Base-by-base conservation (phyloP, 768 basidiomycete genomes). In the Tricholoma sp. region DNA sequence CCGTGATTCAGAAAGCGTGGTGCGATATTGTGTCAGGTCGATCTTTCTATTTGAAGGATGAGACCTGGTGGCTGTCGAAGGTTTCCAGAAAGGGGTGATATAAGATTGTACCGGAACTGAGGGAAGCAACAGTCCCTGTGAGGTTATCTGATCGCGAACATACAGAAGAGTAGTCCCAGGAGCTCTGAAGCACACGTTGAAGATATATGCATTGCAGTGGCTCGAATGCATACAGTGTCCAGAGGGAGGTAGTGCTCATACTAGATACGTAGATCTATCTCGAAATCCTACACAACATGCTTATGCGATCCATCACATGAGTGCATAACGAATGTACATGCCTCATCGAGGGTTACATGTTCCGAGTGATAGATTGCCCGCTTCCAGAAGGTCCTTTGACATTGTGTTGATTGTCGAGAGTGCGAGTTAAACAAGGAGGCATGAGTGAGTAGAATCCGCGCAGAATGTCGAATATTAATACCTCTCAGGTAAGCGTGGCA, bases 381-480 rank as follows among this genome's bases (percentile, higher is more conserved):
- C 69, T 91, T 91, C 88, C 88, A 91, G 65, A 90, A 92, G 2
- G 66, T 57, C 49, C 72, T 72, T 58, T 87, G 88, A 59, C 86
- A 89, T 59, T 80, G 74, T 15, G 61, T 58, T 0, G 89, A 85
- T 28, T 63, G 61, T 51, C 68, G 61, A 39, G 88, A 78, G 63
- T 88, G 86, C 6, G 68, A 58, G 61, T 78, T 76, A 7, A 78
- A 62, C 15, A 90, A 70, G 78, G 71, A 8, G 82, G 74, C 31
- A 69, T 65, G 31, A 89, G 75, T 18, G 80, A 71, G 24, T 80
- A 79, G 63, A 84, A 89, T 53, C 69, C 73, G 24, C 74, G 75
- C 51, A 86, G 66, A 29, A 88, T 58, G 15, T 69, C 58, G 57
- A 81, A n/a, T n/a, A n/a, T n/a, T n/a, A n/a, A n/a, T n/a, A n/a